Conservation (phyloP, 495 filamentous ascomycete genomes). For the Entonaema liquescens region DNA sequence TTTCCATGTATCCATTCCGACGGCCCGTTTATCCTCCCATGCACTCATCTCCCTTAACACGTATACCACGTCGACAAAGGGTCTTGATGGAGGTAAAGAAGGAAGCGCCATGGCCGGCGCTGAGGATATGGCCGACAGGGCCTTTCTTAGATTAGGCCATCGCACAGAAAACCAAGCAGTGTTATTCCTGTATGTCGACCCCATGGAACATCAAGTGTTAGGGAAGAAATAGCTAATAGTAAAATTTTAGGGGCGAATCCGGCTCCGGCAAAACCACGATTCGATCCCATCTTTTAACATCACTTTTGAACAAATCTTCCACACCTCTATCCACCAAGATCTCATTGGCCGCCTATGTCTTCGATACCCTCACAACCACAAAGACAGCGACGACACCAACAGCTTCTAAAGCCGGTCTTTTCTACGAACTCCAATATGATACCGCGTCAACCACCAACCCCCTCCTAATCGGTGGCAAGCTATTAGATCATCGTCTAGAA, state of each 20-base stretch:
- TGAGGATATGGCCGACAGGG: slow-evolving; percentile 86
- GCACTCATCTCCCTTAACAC: slow-evolving; percentile 92
- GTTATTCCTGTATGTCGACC: slow-evolving; percentile 80
- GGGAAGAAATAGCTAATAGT: slow-evolving; percentile 35
- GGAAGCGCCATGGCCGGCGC: slow-evolving; percentile 87
- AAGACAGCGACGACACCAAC: slow-evolving; percentile 95
- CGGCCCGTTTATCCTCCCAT: slow-evolving; percentile 86
- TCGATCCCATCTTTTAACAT: slow-evolving; percentile 83
- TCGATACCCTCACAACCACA: slow-evolving; percentile 96
- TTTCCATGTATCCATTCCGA: slow-evolving; percentile 89
- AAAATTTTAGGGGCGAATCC: slow-evolving; percentile 78
- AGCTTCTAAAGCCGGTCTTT: slow-evolving; percentile 93
- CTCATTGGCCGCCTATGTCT: slow-evolving; percentile 91
- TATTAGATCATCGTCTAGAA: slow-evolving; percentile 92
- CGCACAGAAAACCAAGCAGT: slow-evolving; percentile 92
- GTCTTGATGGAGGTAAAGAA: slow-evolving; percentile 86
- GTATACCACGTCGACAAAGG: slow-evolving; percentile 85
- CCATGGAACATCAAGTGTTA: not conserved
- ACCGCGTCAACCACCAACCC: slow-evolving; percentile 81
- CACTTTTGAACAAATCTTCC: slow-evolving; percentile 84
- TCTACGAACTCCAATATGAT: slow-evolving; percentile 96
- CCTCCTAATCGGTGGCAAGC: slow-evolving; percentile 88
- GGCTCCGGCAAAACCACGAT: slow-evolving; percentile 95
- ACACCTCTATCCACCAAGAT: slow-evolving; percentile 93
- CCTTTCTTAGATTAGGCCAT: slow-evolving; percentile 84